Conservation (phyloP, 192 early-diverging fungal species). For the Lobosporangium transversale region DNA sequence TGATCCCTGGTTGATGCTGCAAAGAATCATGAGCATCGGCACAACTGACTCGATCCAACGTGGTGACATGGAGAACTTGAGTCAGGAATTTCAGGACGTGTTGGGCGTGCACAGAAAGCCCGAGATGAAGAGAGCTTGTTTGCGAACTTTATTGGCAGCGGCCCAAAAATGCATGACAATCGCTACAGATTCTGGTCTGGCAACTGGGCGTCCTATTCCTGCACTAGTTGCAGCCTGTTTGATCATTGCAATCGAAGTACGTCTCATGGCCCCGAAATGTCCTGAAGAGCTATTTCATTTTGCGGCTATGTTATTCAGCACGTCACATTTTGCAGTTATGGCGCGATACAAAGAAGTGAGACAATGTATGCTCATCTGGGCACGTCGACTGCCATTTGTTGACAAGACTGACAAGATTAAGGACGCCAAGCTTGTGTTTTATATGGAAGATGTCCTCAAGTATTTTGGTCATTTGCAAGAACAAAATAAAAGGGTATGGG, state of each 20-base stretch:
- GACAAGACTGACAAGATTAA: constrained; percentile 5
- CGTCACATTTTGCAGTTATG: not conserved
- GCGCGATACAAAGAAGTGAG: constrained; percentile 9
- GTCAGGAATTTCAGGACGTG: constrained; percentile 2
- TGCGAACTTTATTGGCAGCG: constrained; percentile 13
- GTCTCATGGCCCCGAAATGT: not conserved
- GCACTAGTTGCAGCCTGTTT: constrained; percentile 26
- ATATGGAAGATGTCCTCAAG: constrained; percentile 25
- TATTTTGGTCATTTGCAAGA: constrained; percentile 30
- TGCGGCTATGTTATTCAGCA: constrained; percentile 1
- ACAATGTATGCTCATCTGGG: constrained; percentile 25
- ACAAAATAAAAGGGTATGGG: constrained; percentile 17
- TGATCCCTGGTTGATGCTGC: constrained; percentile 20
- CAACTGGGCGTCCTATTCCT: constrained; percentile 1
- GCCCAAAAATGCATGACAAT: constrained; percentile 35
- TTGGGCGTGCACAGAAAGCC: constrained; percentile 1
- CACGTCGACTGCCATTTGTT: constrained; percentile 24
- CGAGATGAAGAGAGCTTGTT: not conserved
- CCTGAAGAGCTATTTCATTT: constrained; percentile 12
- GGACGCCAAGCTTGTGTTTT: constrained; percentile 13
- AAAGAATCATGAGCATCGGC: constrained; percentile 17
- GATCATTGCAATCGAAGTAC: constrained; percentile 15
- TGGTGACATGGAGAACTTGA: constrained; percentile 9
- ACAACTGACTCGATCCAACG: constrained; percentile 3
- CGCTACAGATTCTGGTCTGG: constrained; percentile 19